Conservation (phyloP, 2,329 filamentous ascomycete genomes). For the Lecanoromycetidae sp. region DNA sequence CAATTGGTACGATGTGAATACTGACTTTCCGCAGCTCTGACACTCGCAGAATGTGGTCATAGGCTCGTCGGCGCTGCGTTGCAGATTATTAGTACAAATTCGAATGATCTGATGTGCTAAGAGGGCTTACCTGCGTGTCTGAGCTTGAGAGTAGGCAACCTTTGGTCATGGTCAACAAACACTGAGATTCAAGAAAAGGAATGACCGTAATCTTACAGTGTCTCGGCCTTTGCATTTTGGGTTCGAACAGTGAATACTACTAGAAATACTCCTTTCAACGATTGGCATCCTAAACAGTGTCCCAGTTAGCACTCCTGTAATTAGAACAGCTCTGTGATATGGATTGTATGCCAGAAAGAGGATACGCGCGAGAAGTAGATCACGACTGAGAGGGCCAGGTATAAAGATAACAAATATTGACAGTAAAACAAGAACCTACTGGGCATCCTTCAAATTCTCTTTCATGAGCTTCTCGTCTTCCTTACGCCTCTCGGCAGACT, state of each 20-base stretch:
- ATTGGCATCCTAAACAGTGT: neutral
- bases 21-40: constrained; percentile 30
- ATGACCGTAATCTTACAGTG: no score
- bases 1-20: neutral
- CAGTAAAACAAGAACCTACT: constrained; percentile 73
- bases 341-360: neutral
- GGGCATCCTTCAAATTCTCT: constrained; percentile 95
- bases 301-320: neutral
- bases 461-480: constrained; percentile 65
- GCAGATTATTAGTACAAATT: constrained; percentile 56
- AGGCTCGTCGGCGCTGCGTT: constrained; percentile 74
- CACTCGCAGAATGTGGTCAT: constrained; percentile 47
- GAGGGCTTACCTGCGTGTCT: constrained; percentile 49
- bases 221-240: constrained; percentile 63
- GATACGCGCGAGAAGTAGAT: neutral
- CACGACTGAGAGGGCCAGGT: neutral
- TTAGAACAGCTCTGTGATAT: neutral
- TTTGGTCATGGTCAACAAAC: neutral
- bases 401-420: constrained; percentile 34
- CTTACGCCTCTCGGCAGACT: constrained; percentile 67
- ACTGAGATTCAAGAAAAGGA: neutral
- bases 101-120: neutral
- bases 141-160: constrained; percentile 30
- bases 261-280: constrained; percentile 53
- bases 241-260: constrained; percentile 66